A percentile compares a stretch with the other conserved stretches of the same genome.
phyloP scores from a whole-genome alignment of 495 filamentous ascomycete species.

The Baudoinia panamericana region DNA sequence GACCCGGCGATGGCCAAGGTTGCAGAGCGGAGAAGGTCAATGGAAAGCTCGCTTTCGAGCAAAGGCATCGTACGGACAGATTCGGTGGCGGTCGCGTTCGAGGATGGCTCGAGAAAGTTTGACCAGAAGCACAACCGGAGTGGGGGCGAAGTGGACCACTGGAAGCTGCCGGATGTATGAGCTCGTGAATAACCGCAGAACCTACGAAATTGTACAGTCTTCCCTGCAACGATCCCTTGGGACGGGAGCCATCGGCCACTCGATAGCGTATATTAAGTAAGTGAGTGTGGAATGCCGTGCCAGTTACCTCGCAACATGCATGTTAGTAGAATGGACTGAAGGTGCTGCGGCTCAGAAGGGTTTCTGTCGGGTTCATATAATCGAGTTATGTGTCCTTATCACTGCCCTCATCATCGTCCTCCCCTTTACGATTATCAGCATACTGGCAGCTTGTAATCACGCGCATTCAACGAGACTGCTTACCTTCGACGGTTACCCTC shows the following conservation, averaged over 20 bases:
- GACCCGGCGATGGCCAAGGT: background rate
- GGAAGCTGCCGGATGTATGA: slow-evolving; percentile 1
- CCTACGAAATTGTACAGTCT: too few species aligned
- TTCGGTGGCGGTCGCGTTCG: background rate
- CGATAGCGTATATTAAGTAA: too few species aligned
- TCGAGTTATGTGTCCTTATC: slow-evolving; percentile 20
- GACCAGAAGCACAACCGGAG: background rate
- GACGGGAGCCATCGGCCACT: too few species aligned
- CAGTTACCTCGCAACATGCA: too few species aligned
- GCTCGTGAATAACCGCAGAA: background rate
- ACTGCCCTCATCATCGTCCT: slow-evolving; percentile 43
- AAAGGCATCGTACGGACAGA: slow-evolving; percentile 2
- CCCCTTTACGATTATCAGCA: too few species aligned
- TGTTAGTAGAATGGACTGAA: too few species aligned
- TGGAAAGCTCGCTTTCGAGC: background rate
- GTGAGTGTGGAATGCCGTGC: too few species aligned
- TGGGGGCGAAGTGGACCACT: background rate
- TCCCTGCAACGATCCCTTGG: too few species aligned
- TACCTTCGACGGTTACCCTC: slow-evolving; percentile 42
- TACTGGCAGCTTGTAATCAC: too few species aligned
- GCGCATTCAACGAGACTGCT: too few species aligned
- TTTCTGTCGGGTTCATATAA: background rate
- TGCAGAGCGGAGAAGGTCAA: background rate
- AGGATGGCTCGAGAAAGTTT: background rate
- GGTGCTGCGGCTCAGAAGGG: background rate